Conservation (phyloP, 768 basidiomycete species). For the Lepiota venenata region DNA sequence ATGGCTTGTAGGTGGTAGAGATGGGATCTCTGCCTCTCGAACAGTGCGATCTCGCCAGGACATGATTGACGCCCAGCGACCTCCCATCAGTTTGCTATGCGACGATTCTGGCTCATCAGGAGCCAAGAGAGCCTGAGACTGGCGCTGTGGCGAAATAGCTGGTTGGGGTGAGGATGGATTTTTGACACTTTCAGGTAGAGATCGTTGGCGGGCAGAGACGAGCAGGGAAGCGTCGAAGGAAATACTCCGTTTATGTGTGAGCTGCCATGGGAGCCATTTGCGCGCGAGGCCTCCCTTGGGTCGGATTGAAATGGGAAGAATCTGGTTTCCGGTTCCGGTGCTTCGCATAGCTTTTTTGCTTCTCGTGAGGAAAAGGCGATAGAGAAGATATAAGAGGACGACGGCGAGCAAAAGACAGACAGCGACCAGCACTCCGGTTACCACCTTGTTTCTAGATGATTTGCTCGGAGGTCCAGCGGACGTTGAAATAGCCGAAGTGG, state of each 20-base stretch:
- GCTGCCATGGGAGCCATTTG: not conserved
- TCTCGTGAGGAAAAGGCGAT: not conserved
- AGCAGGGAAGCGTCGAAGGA: conserved; percentile 4
- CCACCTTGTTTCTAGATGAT: not conserved
- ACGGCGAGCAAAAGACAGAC: conserved; percentile 5
- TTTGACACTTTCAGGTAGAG: not conserved
- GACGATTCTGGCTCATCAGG: conserved; percentile 1
- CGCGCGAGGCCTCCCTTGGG: not conserved
- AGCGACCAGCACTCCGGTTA: conserved; percentile 6
- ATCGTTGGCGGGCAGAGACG: not conserved
- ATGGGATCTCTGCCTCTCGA: conserved; percentile 5
- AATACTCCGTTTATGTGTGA: not conserved
- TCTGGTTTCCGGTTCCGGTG: not conserved
- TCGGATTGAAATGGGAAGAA: not conserved
- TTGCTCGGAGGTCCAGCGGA: not conserved
- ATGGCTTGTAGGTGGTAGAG: conserved; percentile 7
- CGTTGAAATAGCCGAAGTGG: not conserved
- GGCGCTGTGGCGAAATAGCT: not conserved
- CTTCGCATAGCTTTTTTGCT: no score
- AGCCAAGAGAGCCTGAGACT: not conserved
- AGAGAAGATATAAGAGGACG: conserved; percentile 4
- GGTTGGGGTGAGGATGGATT: not conserved
- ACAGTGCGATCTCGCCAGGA: conserved; percentile 9
- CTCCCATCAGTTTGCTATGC: not conserved
- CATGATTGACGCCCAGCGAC: conserved; percentile 3